Percentiles rank a stretch among this genome's conserved stretches.
phyloP scores from a whole-genome alignment of 2,329 filamentous ascomycete species.

The Fusarium protoensiforme region DNA sequence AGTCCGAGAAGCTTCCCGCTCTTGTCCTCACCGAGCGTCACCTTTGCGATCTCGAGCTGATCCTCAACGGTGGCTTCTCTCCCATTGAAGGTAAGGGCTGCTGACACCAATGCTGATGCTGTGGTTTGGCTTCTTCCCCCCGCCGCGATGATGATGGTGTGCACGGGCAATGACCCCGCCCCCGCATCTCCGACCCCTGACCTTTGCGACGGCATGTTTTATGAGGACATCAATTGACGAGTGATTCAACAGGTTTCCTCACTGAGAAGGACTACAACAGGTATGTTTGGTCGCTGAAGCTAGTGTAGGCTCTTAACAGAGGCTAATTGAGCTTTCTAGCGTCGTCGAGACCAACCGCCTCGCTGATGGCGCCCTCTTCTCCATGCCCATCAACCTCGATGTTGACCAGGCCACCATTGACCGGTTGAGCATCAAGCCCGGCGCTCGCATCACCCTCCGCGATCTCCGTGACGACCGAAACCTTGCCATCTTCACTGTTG shows the following conservation, averaged over 20 bases:
- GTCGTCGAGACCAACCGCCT: conserved; percentile 92
- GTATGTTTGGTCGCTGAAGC: conserved; percentile 59
- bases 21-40: conserved; percentile 91
- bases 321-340: conserved; percentile 59
- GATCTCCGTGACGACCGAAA: conserved; percentile 97
- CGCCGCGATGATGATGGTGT: conserved; percentile 26
- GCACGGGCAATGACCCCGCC: conserved; percentile 36
- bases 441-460: conserved; percentile 85
- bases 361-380: conserved; percentile 89
- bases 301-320: not conserved
- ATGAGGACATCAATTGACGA: conserved; percentile 23
- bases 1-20: conserved; percentile 88
- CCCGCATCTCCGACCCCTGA: conserved; percentile 35
- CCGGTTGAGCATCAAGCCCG: conserved; percentile 79
- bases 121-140: not conserved
- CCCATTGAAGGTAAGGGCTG: conserved; percentile 83
- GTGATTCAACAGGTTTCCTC: conserved; percentile 80
- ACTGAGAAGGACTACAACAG: conserved; percentile 96
- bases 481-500: conserved; percentile 93
- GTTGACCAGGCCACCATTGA: conserved; percentile 80
- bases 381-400: conserved; percentile 97
- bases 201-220: conserved; percentile 14
- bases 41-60: conserved; percentile 96
- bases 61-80: conserved; percentile 97
- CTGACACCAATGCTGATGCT: conserved; percentile 46